phyloP scores from a whole-genome alignment of 2,329 filamentous ascomycete genomes.

The Tolypocladium sp. region DNA sequence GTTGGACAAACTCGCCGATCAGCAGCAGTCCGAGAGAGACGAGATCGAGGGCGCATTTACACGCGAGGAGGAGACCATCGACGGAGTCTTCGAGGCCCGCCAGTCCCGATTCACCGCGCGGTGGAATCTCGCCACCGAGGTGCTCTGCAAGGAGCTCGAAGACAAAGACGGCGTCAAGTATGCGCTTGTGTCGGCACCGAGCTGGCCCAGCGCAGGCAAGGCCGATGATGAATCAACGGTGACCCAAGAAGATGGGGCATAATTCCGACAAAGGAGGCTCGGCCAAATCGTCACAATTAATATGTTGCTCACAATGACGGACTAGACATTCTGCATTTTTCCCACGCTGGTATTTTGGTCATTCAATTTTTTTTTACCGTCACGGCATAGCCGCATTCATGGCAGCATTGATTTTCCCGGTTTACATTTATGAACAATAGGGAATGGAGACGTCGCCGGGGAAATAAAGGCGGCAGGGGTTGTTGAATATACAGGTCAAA shows the following conservation, averaged over 20 bases:
- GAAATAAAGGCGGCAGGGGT: background rate
- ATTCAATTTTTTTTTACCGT: too few relatives aligned
- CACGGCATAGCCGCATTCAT: background rate
- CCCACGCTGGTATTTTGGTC: background rate
- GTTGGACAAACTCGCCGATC: slow-evolving; percentile 32
- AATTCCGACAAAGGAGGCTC: background rate
- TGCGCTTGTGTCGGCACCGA: slow-evolving; percentile 22
- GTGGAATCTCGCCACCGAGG: slow-evolving; percentile 44
- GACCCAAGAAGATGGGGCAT: background rate
- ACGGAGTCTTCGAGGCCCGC: slow-evolving; percentile 33
- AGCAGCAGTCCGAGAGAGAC: slow-evolving; percentile 38
- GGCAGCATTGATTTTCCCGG: background rate
- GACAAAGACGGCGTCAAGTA: slow-evolving; percentile 31
- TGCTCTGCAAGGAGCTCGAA: slow-evolving; percentile 45
- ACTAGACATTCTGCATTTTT: background rate
- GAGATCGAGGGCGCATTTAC: slow-evolving; percentile 35
- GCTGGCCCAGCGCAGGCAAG: slow-evolving; percentile 15
- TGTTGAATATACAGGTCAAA: background rate
- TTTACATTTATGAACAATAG: background rate
- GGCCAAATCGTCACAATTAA: background rate
- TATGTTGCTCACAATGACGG: background rate
- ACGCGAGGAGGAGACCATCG: slow-evolving; percentile 40
- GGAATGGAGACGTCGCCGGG: background rate
- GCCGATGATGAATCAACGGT: background rate
- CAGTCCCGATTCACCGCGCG: slow-evolving; percentile 34